Conservation (phyloP, 2,329 filamentous ascomycete genomes). For the Claviceps monticola region DNA sequence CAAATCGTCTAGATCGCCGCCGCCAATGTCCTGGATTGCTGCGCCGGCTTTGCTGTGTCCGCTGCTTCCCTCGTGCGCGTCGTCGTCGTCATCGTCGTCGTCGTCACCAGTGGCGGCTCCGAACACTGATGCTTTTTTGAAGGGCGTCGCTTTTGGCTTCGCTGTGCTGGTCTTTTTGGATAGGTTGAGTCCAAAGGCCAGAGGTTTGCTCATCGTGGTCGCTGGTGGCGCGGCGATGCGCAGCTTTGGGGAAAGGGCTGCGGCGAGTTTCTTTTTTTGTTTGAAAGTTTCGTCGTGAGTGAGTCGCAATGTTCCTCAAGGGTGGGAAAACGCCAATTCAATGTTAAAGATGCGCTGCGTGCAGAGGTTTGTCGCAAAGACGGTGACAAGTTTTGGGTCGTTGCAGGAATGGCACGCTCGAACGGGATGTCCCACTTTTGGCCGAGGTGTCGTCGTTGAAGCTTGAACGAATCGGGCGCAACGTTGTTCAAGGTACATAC, state of each 20-base stretch:
- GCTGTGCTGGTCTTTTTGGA: slow-evolving; percentile 40
- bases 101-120: slow-evolving; percentile 32
- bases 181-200: slow-evolving; percentile 44
- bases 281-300: not conserved
- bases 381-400: not conserved
- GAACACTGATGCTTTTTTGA: slow-evolving; percentile 42
- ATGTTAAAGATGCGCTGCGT: not conserved
- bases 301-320: not conserved
- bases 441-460: not conserved
- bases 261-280: not conserved
- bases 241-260: not conserved
- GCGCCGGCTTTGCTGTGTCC: slow-evolving; percentile 23
- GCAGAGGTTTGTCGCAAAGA: not conserved
- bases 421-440: not conserved
- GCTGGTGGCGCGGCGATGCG: not conserved
- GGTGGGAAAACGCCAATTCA: no score
- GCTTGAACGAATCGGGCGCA: not conserved
- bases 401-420: not conserved
- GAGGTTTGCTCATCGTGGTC: slow-evolving; percentile 32
- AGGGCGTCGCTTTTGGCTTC: slow-evolving; percentile 29
- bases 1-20: slow-evolving; percentile 46
- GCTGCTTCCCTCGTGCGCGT: slow-evolving; percentile 29
- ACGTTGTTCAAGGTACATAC: not conserved
- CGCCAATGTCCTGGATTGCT: slow-evolving; percentile 46
- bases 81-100: slow-evolving; percentile 21